Percentiles rank a stretch among this genome's conserved stretches.
Evolutionary conservation across 2,329 filamentous ascomycete genomes (phyloP).

Genomic region (Leptosphaerulina australis): DNA sequence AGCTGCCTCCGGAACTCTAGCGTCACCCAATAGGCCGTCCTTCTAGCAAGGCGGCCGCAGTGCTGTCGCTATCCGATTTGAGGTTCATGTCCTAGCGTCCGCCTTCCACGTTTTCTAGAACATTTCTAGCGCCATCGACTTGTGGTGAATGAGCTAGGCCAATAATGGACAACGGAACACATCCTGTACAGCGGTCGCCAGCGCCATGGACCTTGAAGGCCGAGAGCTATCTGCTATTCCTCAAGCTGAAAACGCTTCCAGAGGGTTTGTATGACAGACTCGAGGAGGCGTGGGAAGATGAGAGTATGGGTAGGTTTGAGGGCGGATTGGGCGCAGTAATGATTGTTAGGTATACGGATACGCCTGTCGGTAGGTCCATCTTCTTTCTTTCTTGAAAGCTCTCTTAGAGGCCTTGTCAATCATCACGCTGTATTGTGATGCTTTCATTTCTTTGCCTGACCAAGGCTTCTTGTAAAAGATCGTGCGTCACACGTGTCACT

Average conservation of each 20-base stretch:
- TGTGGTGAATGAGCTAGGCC: neutral
- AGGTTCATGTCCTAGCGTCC: slow-evolving; percentile 1
- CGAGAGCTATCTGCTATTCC: slow-evolving; percentile 36
- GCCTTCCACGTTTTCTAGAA: neutral
- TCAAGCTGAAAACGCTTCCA: slow-evolving; percentile 31
- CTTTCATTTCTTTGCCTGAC: too few relatives aligned
- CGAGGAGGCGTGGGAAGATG: slow-evolving; percentile 27
- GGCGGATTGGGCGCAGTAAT: slow-evolving; percentile 38
- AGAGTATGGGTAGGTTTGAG: slow-evolving; percentile 29
- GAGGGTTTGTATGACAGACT: slow-evolving; percentile 35
- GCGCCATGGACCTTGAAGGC: slow-evolving; percentile 37
- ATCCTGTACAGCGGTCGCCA: slow-evolving; percentile 31
- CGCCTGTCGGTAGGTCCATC: slow-evolving; percentile 39
- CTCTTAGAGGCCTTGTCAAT: neutral
- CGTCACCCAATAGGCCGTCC: slow-evolving; percentile 1
- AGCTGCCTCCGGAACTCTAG: neutral
- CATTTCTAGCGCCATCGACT: slow-evolving; percentile 1
- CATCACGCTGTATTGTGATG: neutral
- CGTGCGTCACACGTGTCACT: neutral
- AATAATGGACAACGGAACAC: slow-evolving; percentile 7
- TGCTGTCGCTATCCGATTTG: neutral
- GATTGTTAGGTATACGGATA: slow-evolving; percentile 39
- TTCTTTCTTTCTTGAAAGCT: neutral
- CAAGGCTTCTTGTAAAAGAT: neutral
- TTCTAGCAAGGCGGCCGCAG: neutral